Evolutionary conservation across 352 stramenopile species (phyloP).

Genomic region (Elongisporangium anandrum): DNA sequence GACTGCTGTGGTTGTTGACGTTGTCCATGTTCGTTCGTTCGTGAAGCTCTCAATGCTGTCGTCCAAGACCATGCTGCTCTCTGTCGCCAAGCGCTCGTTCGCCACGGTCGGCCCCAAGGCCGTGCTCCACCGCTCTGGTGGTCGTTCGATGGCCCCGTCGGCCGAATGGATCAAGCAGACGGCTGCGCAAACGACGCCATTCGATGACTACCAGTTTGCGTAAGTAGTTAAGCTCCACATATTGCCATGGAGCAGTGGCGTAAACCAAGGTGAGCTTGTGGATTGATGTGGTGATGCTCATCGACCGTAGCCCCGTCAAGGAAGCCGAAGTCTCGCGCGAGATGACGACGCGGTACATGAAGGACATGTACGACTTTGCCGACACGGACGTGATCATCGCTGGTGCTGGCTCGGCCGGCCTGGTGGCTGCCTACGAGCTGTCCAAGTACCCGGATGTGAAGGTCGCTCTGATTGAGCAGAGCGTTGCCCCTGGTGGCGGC

Average conservation of each 20-base stretch:
- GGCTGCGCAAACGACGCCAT: conserved; percentile 36
- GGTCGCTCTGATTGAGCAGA: conserved; percentile 62
- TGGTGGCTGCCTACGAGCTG: conserved; percentile 56
- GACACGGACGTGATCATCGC: conserved; percentile 67
- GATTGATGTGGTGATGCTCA: neutral
- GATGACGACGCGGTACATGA: conserved; percentile 73
- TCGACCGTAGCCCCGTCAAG: conserved; percentile 41
- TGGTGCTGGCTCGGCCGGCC: conserved; percentile 47
- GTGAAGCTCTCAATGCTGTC: conserved; percentile 25
- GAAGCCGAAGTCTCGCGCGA: conserved; percentile 60
- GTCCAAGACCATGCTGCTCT: conserved; percentile 27
- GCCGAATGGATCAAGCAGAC: conserved; percentile 45
- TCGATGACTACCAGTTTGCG: conserved; percentile 56
- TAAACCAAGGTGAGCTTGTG: neutral
- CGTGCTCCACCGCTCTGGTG: conserved; percentile 27
- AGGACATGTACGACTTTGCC: conserved; percentile 71
- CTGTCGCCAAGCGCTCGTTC: conserved; percentile 21
- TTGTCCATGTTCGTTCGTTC: neutral
- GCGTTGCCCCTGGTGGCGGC: conserved; percentile 44
- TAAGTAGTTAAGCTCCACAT: conserved; percentile 18
- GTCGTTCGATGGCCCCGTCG: conserved; percentile 37
- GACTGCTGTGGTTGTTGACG: conserved; percentile 34
- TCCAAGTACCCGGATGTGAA: conserved; percentile 56
- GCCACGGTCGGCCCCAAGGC: conserved; percentile 46
- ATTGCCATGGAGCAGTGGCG: neutral